Evolutionary conservation across 192 early-diverging fungal genomes (phyloP).

Genomic region (Coemansia sp.): DNA sequence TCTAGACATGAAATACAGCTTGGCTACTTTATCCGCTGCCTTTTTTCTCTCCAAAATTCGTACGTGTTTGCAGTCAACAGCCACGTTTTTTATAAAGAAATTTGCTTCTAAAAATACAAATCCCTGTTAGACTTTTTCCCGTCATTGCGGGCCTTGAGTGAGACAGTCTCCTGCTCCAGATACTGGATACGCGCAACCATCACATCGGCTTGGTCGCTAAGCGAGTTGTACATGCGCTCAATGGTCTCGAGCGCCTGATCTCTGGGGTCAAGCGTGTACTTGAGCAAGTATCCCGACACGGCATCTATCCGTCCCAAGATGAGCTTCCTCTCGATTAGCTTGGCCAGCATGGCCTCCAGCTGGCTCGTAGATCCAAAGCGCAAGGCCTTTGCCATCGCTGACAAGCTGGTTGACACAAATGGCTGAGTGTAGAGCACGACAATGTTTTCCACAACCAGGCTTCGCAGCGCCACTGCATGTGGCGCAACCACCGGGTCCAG

Average conservation of each 20-base stretch:
- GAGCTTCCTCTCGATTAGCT: conserved; percentile 26
- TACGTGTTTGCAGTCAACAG: too few species aligned
- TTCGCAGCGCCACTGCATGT: conserved; percentile 12
- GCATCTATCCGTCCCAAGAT: conserved; percentile 40
- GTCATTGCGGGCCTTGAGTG: not conserved
- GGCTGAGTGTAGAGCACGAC: conserved; percentile 43
- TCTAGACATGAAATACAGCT: not conserved
- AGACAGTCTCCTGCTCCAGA: conserved; percentile 34
- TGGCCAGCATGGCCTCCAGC: conserved; percentile 27
- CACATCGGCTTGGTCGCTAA: conserved; percentile 26
- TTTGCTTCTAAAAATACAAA: too few species aligned
- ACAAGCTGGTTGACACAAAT: conserved; percentile 31
- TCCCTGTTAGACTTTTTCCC: not conserved
- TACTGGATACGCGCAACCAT: conserved; percentile 37
- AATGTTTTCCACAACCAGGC: conserved; percentile 25
- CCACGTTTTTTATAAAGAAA: not conserved
- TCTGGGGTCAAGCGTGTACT: conserved; percentile 25
- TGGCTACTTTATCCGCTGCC: not conserved
- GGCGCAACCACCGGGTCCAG: conserved; percentile 33
- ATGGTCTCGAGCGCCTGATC: conserved; percentile 25
- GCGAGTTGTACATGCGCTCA: conserved; percentile 28
- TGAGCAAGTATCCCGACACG: conserved; percentile 29
- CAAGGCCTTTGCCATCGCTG: conserved; percentile 33
- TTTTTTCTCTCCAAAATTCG: not conserved
- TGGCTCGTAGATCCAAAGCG: conserved; percentile 15